phyloP scores from a whole-genome alignment of 163 green algal species.

The Chlamydomonas reinhardtii region DNA sequence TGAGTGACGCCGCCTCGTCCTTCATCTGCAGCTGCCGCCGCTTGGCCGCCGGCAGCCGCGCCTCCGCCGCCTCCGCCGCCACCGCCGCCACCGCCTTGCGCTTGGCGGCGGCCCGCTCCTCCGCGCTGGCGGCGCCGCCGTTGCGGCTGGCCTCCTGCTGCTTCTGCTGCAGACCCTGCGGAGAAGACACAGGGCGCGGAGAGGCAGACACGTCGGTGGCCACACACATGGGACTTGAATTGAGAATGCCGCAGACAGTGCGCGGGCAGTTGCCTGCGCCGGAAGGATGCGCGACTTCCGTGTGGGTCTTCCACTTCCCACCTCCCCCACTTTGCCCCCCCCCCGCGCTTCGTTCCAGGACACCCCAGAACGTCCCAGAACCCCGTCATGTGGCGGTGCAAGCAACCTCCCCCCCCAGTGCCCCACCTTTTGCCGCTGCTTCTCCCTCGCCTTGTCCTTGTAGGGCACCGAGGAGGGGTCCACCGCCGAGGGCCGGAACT shows the following conservation, averaged over 20 bases:
- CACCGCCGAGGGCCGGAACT: slow-evolving; percentile 62
- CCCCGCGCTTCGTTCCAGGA: too few species aligned
- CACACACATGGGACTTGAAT: too few species aligned
- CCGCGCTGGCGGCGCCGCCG: not conserved
- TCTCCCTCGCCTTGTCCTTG: slow-evolving; percentile 90
- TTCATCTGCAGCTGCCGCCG: slow-evolving; percentile 75
- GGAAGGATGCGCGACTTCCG: too few species aligned
- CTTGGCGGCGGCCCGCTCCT: not conserved
- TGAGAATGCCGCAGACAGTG: too few species aligned
- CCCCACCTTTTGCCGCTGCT: slow-evolving; percentile 82
- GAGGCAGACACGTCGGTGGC: too few species aligned
- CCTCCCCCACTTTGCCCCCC: not conserved
- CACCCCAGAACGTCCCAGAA: too few species aligned
- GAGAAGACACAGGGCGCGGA: too few species aligned
- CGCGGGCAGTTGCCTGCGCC: too few species aligned
- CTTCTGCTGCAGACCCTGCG: slow-evolving; percentile 66
- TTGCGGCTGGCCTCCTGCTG: slow-evolving; percentile 11
- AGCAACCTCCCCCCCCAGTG: not conserved
- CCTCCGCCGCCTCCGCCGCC: slow-evolving; percentile 1
- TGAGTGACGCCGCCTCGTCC: slow-evolving; percentile 84
- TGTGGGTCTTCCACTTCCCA: not conserved
- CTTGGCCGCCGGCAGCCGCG: slow-evolving; percentile 82
- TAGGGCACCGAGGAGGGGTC: slow-evolving; percentile 81
- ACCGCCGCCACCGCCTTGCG: slow-evolving; percentile 19
- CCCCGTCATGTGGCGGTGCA: too few species aligned